Percentiles rank a stretch among this genome's conserved stretches.
These are phyloP conservation scores for Xylaria longipes DNA, from an alignment of 495 filamentous ascomycete species.

Conservation along the genomic window DNA sequence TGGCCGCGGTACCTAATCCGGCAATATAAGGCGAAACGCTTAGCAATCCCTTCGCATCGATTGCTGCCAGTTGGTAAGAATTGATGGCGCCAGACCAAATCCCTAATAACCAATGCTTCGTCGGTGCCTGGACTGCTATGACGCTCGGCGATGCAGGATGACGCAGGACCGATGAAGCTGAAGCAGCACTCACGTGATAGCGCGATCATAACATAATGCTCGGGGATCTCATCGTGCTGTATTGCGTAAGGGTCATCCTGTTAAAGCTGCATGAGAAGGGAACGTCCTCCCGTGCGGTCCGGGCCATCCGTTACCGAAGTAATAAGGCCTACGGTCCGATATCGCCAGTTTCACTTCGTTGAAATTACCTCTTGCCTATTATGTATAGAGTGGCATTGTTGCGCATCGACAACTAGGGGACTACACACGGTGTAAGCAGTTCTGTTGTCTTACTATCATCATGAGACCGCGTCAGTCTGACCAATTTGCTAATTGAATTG, in stretches of 20 bases:
- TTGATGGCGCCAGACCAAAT: conserved; percentile 12
- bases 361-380: conserved; percentile 6
- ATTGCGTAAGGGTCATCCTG: neutral
- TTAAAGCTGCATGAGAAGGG: neutral
- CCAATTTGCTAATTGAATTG: neutral
- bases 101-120: neutral
- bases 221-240: conserved; percentile 5
- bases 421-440: conserved; percentile 18
- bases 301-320: conserved; percentile 12
- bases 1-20: neutral
- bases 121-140: neutral
- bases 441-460: conserved; percentile 6
- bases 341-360: neutral
- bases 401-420: neutral
- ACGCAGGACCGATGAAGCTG: neutral
- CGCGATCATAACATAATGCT: conserved; percentile 1
- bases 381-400: neutral
- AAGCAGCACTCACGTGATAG: neutral
- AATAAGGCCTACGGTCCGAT: neutral
- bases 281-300: conserved; percentile 18
- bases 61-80: neutral
- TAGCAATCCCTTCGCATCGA: neutral
- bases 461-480: neutral
- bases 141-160: conserved; percentile 5
- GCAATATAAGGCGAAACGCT: neutral